Conservation (phyloP, 2,329 filamentous ascomycete genomes). For the Claviceps spartinae region DNA sequence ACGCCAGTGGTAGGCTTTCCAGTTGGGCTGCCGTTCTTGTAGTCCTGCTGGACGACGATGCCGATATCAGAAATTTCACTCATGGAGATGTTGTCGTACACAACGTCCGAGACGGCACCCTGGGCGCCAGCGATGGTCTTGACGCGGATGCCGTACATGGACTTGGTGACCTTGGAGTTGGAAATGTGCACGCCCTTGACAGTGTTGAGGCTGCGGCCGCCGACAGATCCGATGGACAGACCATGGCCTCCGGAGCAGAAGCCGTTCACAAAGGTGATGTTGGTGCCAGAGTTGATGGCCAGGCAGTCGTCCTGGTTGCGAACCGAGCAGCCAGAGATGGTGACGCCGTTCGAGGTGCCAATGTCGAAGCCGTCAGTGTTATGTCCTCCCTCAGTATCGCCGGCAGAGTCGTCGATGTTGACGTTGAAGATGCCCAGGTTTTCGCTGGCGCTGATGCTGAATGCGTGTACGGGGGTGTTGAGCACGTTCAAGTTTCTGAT, state of each 20-base stretch:
- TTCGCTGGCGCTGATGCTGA: neutral
- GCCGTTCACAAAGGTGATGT: neutral
- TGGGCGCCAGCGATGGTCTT: neutral
- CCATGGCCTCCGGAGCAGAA: neutral
- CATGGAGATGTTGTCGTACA: neutral
- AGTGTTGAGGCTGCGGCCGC: neutral
- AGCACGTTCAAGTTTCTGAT: neutral
- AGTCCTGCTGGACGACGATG: constrained; percentile 29
- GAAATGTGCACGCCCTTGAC: constrained; percentile 1
- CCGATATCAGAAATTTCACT: constrained; percentile 26
- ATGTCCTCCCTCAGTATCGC: neutral
- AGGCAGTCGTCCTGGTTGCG: constrained; percentile 1
- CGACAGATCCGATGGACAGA: neutral
- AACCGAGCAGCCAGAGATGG: neutral
- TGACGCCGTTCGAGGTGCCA: neutral
- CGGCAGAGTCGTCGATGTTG: neutral
- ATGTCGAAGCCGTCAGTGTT: constrained; percentile 2
- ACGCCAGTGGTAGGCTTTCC: constrained; percentile 33
- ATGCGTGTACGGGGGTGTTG: neutral
- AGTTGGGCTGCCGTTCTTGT: constrained; percentile 32
- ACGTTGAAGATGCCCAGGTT: neutral
- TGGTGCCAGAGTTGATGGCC: constrained; percentile 1
- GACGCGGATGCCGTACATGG: neutral
- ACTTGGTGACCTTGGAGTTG: constrained; percentile 1
- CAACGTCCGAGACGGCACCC: neutral